Evolutionary conservation across 176 grass and related monocot species (phyloP).

Genomic region (Hsuehochloa calcarea): DNA sequence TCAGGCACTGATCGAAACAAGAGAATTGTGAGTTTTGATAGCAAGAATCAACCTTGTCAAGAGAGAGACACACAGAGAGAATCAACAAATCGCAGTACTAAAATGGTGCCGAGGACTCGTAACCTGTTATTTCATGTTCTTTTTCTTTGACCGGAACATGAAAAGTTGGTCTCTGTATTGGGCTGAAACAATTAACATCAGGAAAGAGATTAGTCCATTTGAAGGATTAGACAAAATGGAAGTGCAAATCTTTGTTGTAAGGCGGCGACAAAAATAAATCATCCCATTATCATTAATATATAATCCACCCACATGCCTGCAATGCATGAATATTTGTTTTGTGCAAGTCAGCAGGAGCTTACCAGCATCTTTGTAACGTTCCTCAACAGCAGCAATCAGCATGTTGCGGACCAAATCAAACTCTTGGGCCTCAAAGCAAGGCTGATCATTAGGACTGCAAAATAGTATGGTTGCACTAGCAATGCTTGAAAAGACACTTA

Average conservation of each 20-base stretch:
- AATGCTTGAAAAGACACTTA: conserved; percentile 1
- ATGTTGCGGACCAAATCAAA: conserved; percentile 83
- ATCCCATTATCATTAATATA: background rate
- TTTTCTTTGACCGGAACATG: conserved; percentile 72
- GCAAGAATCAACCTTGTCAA: background rate
- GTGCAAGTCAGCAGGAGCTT: conserved; percentile 7
- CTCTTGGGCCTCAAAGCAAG: conserved; percentile 67
- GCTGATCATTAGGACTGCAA: conserved; percentile 57
- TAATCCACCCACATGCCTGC: background rate
- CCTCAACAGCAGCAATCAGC: conserved; percentile 81
- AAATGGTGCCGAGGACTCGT: background rate
- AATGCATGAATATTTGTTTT: background rate
- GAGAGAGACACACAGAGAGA: background rate
- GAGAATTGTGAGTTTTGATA: background rate
- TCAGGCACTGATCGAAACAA: conserved; percentile 1
- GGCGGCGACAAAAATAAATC: background rate
- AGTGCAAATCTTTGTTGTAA: conserved; percentile 13
- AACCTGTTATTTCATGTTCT: conserved; percentile 58
- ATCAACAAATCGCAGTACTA: background rate
- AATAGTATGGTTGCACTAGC: conserved; percentile 1
- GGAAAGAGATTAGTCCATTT: conserved; percentile 21
- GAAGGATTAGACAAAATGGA: conserved; percentile 18
- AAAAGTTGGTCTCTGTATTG: conserved; percentile 82
- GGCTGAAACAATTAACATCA: conserved; percentile 50
- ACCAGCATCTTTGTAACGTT: conserved; percentile 97